Evolutionary conservation across 2,329 filamentous ascomycete genomes (phyloP), one percentile per base, ranked within the genome.

Genomic region (Hirsutella thompsonii): DNA sequence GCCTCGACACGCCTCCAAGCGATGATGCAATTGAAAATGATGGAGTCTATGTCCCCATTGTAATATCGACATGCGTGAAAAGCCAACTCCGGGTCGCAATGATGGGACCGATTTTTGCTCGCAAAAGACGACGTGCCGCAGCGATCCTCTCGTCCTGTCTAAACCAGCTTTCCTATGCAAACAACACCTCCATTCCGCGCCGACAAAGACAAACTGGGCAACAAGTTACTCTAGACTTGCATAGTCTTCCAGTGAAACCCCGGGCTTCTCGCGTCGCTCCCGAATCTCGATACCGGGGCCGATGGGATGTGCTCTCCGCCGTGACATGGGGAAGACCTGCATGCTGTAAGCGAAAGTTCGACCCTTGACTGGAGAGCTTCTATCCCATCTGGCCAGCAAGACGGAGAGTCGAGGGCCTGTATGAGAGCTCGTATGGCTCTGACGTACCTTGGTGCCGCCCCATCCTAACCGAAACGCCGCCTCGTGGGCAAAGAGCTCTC

Each of bases 401-500:
- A n/a, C n/a, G n/a, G n/a, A n/a, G n/a, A n/a, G n/a, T n/a, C n/a
- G n/a, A n/a, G n/a, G n/a, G n/a, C n/a, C n/a, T n/a, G n/a, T n/a
- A n/a, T n/a, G n/a, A n/a, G n/a, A 26, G 23, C 11, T 11, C 23
- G 23, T 26, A 6, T 13, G 20, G 10, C n/a, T 8, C 34, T 11
- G 14, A 20, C 74, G 37, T 71, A 95, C 92, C 78, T 92, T 94
- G 45, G 92, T 96, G 41, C 82, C 82, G 48, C 83, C 81, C 92
- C 92, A 98, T 45, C 92, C 92, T 52, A 96, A 67, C 54, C 90
- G 72, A 57, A 90, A 98, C 2, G 92, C 92, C 39, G 86, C 82
- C 67, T 98, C 92, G 57, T 98, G 92, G 41, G 92, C 92, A 61
- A 98, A 90, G 39, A 98, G 66, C 66, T 98, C 92, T 51, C 92